Evolutionary conservation across 2,329 filamentous ascomycete species (phyloP), one percentile per base, ranked within the genome.

Genomic region (Aspergillus pseudonomiae): DNA sequence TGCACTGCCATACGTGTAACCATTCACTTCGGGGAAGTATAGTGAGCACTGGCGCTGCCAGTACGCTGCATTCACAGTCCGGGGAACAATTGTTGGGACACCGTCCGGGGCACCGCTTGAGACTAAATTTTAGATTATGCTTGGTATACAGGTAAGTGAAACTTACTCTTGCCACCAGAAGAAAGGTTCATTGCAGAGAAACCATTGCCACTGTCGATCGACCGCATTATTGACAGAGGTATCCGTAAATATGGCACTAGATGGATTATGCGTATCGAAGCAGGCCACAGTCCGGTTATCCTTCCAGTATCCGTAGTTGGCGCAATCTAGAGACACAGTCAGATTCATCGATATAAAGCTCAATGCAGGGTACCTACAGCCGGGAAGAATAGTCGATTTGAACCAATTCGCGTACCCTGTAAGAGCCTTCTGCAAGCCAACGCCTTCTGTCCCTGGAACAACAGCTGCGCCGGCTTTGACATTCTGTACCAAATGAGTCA

Each of bases 131-230:
- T 11, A 52, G 48, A 14, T 12, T 21, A n/a, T n/a, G 0, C 16
- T 32, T 11, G 16, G 4, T 6, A 10, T 19, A 19, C 10, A 1
- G 9, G 1, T 12, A 1, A 21, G 26, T 4, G 26, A 30, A 52
- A 61, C 80, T 69, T 72, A 82, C 77, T 82, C 81, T 71, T 87
- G 84, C 81, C 83, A 88, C 73, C 82, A 86, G 61, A 78, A 83
- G 62, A 86, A 83, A n/a, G 87, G 86, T 72, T 89, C 85, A 70
- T 89, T 89, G 79, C 88, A 89, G 1, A 82, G 79, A 74, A 88
- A 81, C 86, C 87, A 89, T 9, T 79, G 72, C 86, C 86, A 89
- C 65, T 87, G 84, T 0, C 85, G 76, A 66, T 85, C 79, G 39
- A 77, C 68, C 0, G 69, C 60, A 70, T 88, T 88, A 56, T 66